Conservation (phyloP, 2,329 filamentous ascomycete genomes). For the Hypomyces rosellus region DNA sequence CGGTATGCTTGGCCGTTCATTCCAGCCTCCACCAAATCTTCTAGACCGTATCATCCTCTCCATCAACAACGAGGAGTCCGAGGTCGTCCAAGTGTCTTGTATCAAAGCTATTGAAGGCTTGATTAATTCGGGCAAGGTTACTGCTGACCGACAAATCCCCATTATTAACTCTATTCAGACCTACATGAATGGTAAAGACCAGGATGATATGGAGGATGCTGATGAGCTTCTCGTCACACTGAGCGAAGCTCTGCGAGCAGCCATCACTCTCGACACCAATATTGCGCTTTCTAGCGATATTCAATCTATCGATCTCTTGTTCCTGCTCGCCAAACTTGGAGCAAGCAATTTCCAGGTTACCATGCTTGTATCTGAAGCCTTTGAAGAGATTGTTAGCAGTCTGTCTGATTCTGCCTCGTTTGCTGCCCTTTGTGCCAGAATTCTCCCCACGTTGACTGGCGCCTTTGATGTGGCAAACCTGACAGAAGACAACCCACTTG, state of each 20-base stretch:
- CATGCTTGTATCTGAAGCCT: slow-evolving; percentile 80
- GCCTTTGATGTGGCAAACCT: slow-evolving; percentile 84
- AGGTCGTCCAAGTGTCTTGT: slow-evolving; percentile 87
- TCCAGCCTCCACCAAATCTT: slow-evolving; percentile 56
- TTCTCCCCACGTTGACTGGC: slow-evolving; percentile 78
- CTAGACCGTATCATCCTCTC: slow-evolving; percentile 69
- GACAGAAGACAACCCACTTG: slow-evolving; percentile 76
- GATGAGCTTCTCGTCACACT: slow-evolving; percentile 90
- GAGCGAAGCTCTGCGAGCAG: slow-evolving; percentile 76
- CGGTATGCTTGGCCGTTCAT: slow-evolving; percentile 68
- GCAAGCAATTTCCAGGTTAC: slow-evolving; percentile 87
- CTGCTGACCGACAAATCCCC: slow-evolving; percentile 50
- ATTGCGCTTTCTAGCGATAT: slow-evolving; percentile 67
- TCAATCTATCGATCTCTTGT: slow-evolving; percentile 74
- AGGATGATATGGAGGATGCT: slow-evolving; percentile 76
- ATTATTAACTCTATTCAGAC: slow-evolving; percentile 59
- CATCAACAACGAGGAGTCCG: slow-evolving; percentile 68
- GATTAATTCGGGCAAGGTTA: slow-evolving; percentile 46
- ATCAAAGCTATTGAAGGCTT: slow-evolving; percentile 76
- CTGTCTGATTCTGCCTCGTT: slow-evolving; percentile 66
- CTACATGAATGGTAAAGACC: slow-evolving; percentile 74
- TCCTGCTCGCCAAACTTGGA: slow-evolving; percentile 81
- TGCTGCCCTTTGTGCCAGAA: slow-evolving; percentile 72
- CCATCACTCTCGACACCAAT: slow-evolving; percentile 71
- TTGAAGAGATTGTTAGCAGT: slow-evolving; percentile 75